Evolutionary conservation across 768 basidiomycete genomes (phyloP), one percentile per base, ranked within the genome.

Genomic region (Mycena galopus): DNA sequence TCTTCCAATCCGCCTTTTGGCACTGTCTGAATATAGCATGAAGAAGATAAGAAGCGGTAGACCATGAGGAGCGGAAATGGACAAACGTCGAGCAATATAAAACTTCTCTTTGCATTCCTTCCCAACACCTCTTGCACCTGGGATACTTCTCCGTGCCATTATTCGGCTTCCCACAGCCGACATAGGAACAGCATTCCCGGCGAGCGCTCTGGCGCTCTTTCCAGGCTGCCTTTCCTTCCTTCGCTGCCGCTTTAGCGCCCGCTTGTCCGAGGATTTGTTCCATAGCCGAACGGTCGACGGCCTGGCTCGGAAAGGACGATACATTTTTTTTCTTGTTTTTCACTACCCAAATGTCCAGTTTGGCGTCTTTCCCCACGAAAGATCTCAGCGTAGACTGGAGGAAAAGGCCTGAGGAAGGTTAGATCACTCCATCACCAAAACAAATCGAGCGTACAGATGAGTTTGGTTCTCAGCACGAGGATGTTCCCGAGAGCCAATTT

Each of bases 1-100:
- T 9, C 35, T 76, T 73, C 75, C 76, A 77, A 44, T 77, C 73
- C 19, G 62, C 65, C 9, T 29, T 73, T 57, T 77, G 76, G 32
- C 75, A 76, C 25, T 67, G 64, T 33, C 75, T 77, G 35, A n/a
- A n/a, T n/a, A n/a, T n/a, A 17, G 19, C 12, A 42, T 3, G 9
- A n/a, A 12, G 67, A 17, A 39, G n/a, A 53, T 67, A n/a, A n/a
- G n/a, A 67, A 60, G 11, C 4, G 47, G 29, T 21, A 35, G 25
- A 33, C 12, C 32, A 62, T 37, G 35, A 62, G 7, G 53, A 7
- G 42, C 19, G 39, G 3, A 37, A 50, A 65, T 27, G 29, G 4
- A 66, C 56, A 35, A 71, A 75, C 76, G n/a, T 27, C 9, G 76
- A 77, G 57, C 76, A 77, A 50, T 77, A 75, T 4, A 63, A 25